Conservation (phyloP, 2,329 filamentous ascomycete species). For the Trichoderma sp. region DNA sequence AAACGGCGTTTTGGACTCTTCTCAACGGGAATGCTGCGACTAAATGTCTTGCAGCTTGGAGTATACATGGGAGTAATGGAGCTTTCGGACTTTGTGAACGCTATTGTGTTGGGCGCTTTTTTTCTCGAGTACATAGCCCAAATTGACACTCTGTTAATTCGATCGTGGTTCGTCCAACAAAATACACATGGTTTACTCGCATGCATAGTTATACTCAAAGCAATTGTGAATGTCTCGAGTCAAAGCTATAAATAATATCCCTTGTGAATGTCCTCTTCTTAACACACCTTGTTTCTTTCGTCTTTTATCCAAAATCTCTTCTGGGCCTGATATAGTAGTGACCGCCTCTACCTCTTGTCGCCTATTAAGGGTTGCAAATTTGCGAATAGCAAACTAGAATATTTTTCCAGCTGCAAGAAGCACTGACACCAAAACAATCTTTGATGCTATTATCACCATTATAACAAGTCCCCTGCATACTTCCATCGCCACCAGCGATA, state of each 20-base stretch:
- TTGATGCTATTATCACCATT: background rate
- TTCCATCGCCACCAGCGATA: background rate
- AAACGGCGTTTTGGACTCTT: conserved; percentile 5
- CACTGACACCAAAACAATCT: background rate
- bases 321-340: background rate
- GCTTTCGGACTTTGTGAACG: background rate
- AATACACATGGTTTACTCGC: background rate
- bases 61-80: background rate
- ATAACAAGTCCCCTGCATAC: background rate
- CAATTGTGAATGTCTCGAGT: background rate
- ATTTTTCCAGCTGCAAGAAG: background rate
- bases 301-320: background rate
- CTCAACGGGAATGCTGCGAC: background rate
- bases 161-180: background rate
- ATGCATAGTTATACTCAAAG: background rate
- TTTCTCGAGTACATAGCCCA: background rate
- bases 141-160: background rate
- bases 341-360: background rate
- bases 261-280: background rate
- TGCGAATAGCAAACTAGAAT: background rate
- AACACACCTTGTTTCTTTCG: background rate
- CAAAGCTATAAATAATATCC: background rate
- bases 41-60: background rate
- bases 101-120: background rate
- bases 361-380: background rate